A percentile compares a stretch with the other conserved stretches of the same genome.
Conservation (phyloP, 768 basidiomycete species). For the Mycena polygramma region DNA sequence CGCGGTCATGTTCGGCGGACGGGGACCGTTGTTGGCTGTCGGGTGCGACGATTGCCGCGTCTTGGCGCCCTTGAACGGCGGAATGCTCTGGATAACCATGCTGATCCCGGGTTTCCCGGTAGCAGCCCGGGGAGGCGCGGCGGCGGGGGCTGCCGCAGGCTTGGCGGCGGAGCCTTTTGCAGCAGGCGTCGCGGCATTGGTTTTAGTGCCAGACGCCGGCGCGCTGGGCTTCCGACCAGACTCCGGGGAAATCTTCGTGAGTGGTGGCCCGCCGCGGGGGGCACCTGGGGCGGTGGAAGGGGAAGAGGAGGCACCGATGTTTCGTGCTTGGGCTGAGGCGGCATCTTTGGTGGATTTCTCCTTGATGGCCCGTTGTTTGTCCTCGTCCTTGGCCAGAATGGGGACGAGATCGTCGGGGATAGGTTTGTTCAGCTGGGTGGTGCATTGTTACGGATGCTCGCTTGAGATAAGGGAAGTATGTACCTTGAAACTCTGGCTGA, state of each 20-base stretch:
- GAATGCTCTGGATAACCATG: slow-evolving; percentile 92
- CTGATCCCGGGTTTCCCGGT: slow-evolving; percentile 63
- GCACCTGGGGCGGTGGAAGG: slow-evolving; percentile 63
- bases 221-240: slow-evolving; percentile 27
- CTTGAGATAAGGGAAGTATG: slow-evolving; percentile 31
- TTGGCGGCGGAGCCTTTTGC: slow-evolving; percentile 49
- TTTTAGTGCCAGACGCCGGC: slow-evolving; percentile 17
- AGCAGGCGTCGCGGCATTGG: slow-evolving; percentile 39
- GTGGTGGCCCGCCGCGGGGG: slow-evolving; percentile 44
- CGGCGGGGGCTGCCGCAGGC: slow-evolving; percentile 37
- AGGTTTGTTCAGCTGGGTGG: slow-evolving; percentile 85
- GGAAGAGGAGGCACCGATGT: slow-evolving; percentile 71
- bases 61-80: slow-evolving; percentile 85
- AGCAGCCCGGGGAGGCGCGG: slow-evolving; percentile 48
- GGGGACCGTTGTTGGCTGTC: slow-evolving; percentile 21
- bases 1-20: slow-evolving; percentile 38
- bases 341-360: slow-evolving; percentile 84
- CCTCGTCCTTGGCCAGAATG: slow-evolving; percentile 94
- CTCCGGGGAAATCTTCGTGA: slow-evolving; percentile 48
- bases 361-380: slow-evolving; percentile 86
- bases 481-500: slow-evolving; percentile 96
- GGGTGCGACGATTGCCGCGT: slow-evolving; percentile 39
- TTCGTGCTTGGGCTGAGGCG: slow-evolving; percentile 72
- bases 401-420: slow-evolving; percentile 95
- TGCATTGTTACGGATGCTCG: slow-evolving; percentile 14